phyloP scores from a whole-genome alignment of 1,284 basidiomycete species.

The Boletus holoroseus region DNA sequence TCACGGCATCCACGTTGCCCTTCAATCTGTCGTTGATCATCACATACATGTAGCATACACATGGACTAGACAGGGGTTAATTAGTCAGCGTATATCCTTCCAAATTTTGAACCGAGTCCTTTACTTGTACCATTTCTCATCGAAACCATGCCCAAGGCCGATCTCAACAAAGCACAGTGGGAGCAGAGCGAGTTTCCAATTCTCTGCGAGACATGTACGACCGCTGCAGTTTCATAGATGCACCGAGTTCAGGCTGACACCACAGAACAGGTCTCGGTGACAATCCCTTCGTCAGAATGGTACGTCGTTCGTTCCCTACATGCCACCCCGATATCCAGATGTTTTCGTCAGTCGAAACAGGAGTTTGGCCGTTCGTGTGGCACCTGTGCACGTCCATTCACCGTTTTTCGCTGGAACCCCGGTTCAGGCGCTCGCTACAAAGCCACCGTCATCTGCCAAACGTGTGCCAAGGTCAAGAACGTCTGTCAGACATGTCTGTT shows the following conservation, averaged over 20 bases:
- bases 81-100: conserved; percentile 27
- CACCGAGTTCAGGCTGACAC: conserved; percentile 12
- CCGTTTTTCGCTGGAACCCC: conserved; percentile 98
- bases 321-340: conserved; percentile 6
- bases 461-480: conserved; percentile 98
- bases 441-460: conserved; percentile 97
- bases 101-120: conserved; percentile 2
- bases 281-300: conserved; percentile 90
- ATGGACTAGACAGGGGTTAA: conserved; percentile 8
- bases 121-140: conserved; percentile 1
- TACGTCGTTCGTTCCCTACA: conserved; percentile 34
- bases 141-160: conserved; percentile 62
- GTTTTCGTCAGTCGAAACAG: conserved; percentile 80
- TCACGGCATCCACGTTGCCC: conserved; percentile 85
- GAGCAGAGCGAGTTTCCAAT: conserved; percentile 89
- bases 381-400: conserved; percentile 93
- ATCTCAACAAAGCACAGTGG: conserved; percentile 88
- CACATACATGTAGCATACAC: conserved; percentile 45
- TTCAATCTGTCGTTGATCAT: conserved; percentile 78
- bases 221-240: not conserved
- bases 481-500: conserved; percentile 98
- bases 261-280: conserved; percentile 66
- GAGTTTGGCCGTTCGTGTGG: conserved; percentile 93
- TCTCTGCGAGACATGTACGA: conserved; percentile 85
- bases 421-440: conserved; percentile 92